Percentiles rank a stretch among this genome's conserved stretches.
Conservation (phyloP, 306 rosid genomes). For the Oxytropis ochrocephala region DNA sequence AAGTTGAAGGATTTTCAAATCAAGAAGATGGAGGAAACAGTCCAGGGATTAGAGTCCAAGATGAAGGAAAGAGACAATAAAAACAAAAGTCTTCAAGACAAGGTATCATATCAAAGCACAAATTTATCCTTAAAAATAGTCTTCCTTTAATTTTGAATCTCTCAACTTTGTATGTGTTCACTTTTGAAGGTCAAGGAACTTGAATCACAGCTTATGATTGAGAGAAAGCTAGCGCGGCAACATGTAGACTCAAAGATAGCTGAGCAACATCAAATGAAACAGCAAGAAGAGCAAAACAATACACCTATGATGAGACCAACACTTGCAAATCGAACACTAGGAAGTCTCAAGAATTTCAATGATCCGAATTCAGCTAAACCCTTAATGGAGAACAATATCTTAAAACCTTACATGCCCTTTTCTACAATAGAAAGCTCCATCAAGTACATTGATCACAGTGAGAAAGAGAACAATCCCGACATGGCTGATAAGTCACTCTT, state of each 20-base stretch:
- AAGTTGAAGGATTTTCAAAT: constrained; percentile 76
- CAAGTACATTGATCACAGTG: constrained; percentile 49
- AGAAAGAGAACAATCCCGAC: constrained; percentile 87
- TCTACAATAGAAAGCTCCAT: constrained; percentile 46
- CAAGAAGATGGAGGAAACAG: constrained; percentile 88
- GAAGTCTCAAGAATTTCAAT: constrained; percentile 45
- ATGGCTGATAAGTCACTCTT: constrained; percentile 39
- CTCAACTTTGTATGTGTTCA: constrained; percentile 14
- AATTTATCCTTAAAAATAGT: not conserved
- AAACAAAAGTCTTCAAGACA: constrained; percentile 70
- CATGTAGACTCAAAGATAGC: constrained; percentile 91
- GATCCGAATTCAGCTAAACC: constrained; percentile 49
- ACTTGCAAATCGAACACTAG: constrained; percentile 40
- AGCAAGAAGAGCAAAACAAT: constrained; percentile 56
- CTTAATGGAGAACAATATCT: constrained; percentile 48
- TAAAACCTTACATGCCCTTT: constrained; percentile 40
- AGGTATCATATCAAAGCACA: constrained; percentile 40
- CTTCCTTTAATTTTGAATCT: not conserved
- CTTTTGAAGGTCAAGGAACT: constrained; percentile 71
- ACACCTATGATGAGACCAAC: constrained; percentile 42
- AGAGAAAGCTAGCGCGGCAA: constrained; percentile 93
- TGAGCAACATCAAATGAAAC: constrained; percentile 70
- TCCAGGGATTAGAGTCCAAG: constrained; percentile 68
- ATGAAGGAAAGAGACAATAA: constrained; percentile 76
- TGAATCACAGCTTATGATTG: constrained; percentile 86